Percentiles rank a stretch among this genome's conserved stretches.
Conservation (phyloP, 2,329 filamentous ascomycete species). For the Neoascochyta sp. region DNA sequence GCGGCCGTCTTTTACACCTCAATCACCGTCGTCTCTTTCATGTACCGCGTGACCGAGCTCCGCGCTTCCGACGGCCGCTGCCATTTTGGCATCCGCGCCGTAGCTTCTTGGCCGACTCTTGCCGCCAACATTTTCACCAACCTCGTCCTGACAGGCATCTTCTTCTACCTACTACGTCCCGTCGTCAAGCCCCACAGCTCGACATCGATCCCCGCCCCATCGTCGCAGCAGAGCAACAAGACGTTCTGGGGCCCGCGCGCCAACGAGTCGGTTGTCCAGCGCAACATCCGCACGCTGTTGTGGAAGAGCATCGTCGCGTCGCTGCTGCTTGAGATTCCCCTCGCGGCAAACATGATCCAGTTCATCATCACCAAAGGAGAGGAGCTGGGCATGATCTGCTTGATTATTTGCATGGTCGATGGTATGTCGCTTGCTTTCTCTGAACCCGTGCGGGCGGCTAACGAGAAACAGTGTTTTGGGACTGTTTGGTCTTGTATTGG, state of each 20-base stretch:
- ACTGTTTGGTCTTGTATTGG: constrained; percentile 18
- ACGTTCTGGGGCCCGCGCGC: background rate
- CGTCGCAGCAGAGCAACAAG: constrained; percentile 2
- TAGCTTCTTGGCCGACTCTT: constrained; percentile 34
- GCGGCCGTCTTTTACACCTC: constrained; percentile 17
- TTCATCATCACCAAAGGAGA: constrained; percentile 28
- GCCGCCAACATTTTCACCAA: constrained; percentile 36
- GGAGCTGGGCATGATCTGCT: constrained; percentile 40
- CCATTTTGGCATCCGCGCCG: constrained; percentile 35
- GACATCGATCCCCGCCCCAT: constrained; percentile 1
- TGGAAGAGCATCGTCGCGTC: constrained; percentile 31
- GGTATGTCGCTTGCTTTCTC: constrained; percentile 18
- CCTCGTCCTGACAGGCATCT: constrained; percentile 33
- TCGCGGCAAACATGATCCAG: constrained; percentile 36
- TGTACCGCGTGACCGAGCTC: constrained; percentile 30
- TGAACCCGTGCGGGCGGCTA: background rate
- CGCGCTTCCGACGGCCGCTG: constrained; percentile 27
- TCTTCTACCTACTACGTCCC: constrained; percentile 35
- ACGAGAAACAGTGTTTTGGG: constrained; percentile 13
- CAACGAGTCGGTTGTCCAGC: constrained; percentile 11
- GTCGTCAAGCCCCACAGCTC: constrained; percentile 9
- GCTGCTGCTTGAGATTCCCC: constrained; percentile 35
- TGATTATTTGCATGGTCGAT: constrained; percentile 39
- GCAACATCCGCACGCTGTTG: constrained; percentile 19
- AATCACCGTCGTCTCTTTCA: constrained; percentile 23